These are phyloP conservation scores for Podaxis rugospora DNA, from an alignment of 768 basidiomycete species.

Conservation along the genomic window DNA sequence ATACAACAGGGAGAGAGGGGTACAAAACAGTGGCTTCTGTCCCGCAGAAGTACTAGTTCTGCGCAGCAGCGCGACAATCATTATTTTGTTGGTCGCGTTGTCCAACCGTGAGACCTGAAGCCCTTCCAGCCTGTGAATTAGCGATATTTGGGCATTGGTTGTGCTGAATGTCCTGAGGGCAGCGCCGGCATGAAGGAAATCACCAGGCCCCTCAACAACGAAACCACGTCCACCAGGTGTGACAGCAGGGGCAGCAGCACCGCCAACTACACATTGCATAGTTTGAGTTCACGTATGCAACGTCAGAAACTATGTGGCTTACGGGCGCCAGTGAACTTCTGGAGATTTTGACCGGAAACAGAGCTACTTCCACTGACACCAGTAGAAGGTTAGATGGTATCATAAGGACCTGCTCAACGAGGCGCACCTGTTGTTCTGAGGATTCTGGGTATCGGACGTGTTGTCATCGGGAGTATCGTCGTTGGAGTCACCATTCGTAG, in stretches of 20 bases:
- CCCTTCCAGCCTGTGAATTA: slow-evolving; percentile 37
- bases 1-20: neutral
- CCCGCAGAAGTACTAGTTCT: neutral
- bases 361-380: slow-evolving; percentile 15
- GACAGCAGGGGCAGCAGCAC: slow-evolving; percentile 38
- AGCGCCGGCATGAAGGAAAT: slow-evolving; percentile 42
- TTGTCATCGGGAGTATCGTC: slow-evolving; percentile 6
- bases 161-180: slow-evolving; percentile 55
- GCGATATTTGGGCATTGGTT: slow-evolving; percentile 50
- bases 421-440: neutral
- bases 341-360: slow-evolving; percentile 33
- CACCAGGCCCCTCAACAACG: slow-evolving; percentile 36
- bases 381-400: slow-evolving; percentile 10
- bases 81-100: slow-evolving; percentile 35
- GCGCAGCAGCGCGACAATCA: slow-evolving; percentile 24
- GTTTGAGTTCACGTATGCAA: neutral
- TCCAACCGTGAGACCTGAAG: slow-evolving; percentile 32
- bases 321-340: slow-evolving; percentile 49
- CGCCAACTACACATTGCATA: slow-evolving; percentile 31
- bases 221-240: slow-evolving; percentile 44
- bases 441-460: slow-evolving; percentile 10
- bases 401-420: neutral
- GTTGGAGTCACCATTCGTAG: slow-evolving; percentile 10
- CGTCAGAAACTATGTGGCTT: slow-evolving; percentile 14
- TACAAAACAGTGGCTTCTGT: neutral